Conservation (phyloP, 2,329 filamentous ascomycete species). For the Ophiostoma fasciatum region DNA sequence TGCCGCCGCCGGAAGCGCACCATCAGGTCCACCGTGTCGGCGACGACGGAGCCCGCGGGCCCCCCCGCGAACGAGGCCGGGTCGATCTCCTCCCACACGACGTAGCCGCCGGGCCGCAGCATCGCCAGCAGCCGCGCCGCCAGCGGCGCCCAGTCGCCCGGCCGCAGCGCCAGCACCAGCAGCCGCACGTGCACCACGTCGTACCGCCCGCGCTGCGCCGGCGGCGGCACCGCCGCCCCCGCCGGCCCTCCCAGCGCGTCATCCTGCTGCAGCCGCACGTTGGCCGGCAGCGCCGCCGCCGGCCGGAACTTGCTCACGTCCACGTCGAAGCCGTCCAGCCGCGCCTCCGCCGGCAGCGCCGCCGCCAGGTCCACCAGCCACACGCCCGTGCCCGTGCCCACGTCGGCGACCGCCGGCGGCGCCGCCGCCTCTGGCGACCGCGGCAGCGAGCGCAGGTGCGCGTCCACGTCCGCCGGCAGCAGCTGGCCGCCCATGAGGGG, state of each 20-base stretch:
- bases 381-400: conserved; percentile 8
- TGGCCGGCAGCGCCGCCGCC: conserved; percentile 1
- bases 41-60: neutral
- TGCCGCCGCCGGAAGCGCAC: neutral
- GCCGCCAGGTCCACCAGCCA: conserved; percentile 9
- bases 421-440: neutral
- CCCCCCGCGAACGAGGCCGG: neutral
- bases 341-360: conserved; percentile 1
- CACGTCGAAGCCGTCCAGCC: conserved; percentile 8
- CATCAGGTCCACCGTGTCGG: neutral
- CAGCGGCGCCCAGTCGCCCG: conserved; percentile 7
- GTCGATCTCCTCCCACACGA: conserved; percentile 9
- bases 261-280: conserved; percentile 3
- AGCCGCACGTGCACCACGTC: conserved; percentile 9
- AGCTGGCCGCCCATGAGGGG: conserved; percentile 2
- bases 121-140: conserved; percentile 3
- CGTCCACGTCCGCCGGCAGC: conserved; percentile 2
- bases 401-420: conserved; percentile 3
- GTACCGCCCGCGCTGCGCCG: conserved; percentile 3
- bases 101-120: conserved; percentile 7
- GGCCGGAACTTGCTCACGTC: conserved; percentile 7
- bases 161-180: conserved; percentile 4
- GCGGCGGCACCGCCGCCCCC: neutral
- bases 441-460: neutral
- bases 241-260: conserved; percentile 3